phyloP scores from a whole-genome alignment of 2,329 filamentous ascomycete genomes.

The Chalaropsis thielavioides region DNA sequence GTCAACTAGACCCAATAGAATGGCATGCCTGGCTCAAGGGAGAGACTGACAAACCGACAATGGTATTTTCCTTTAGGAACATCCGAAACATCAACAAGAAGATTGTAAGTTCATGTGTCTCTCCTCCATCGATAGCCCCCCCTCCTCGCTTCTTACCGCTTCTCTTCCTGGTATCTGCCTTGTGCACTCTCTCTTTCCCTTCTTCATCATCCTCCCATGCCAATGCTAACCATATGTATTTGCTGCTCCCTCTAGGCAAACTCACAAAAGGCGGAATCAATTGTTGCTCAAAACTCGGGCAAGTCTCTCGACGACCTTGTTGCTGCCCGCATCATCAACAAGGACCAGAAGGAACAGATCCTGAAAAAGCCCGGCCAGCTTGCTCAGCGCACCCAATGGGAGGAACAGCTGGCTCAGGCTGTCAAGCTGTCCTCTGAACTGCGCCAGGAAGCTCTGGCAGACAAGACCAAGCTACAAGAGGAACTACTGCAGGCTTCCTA shows the following conservation, averaged over 20 bases:
- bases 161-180: neutral
- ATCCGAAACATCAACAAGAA: slow-evolving; percentile 92
- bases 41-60: slow-evolving; percentile 16
- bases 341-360: slow-evolving; percentile 63
- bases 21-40: neutral
- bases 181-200: too few relatives aligned
- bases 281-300: slow-evolving; percentile 54
- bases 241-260: slow-evolving; percentile 38
- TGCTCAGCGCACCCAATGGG: slow-evolving; percentile 51
- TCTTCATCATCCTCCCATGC: too few relatives aligned
- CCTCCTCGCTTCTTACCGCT: neutral
- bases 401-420: slow-evolving; percentile 61
- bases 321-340: slow-evolving; percentile 56
- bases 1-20: slow-evolving; percentile 22
- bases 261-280: slow-evolving; percentile 55
- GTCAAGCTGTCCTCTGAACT: slow-evolving; percentile 64
- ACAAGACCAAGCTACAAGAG: slow-evolving; percentile 48
- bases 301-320: slow-evolving; percentile 63
- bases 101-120: slow-evolving; percentile 47
- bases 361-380: slow-evolving; percentile 63
- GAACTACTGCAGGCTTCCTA: slow-evolving; percentile 36
- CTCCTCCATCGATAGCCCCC: neutral
- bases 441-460: slow-evolving; percentile 42
- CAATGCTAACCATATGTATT: too few relatives aligned
- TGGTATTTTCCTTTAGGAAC: slow-evolving; percentile 45